Evolutionary conservation across 169 alveolate genomes (phyloP).

Genomic region (Plasmodium knowlesi): DNA sequence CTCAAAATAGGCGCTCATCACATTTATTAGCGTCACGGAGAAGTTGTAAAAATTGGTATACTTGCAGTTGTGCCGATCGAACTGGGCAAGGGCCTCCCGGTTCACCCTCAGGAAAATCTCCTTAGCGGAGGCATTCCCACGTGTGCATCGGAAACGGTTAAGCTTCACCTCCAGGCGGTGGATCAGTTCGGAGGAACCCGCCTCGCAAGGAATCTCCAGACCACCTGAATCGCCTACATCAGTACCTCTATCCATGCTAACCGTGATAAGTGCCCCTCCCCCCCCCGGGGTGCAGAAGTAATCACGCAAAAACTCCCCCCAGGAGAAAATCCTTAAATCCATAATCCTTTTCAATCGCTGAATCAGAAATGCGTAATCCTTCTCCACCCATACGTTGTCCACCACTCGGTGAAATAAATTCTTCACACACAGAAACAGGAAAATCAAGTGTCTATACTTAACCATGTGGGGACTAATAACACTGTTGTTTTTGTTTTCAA

Average conservation of each 20-base stretch:
- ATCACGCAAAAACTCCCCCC: constrained; percentile 2
- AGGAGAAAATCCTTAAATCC: constrained; percentile 11
- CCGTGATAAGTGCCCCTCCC: neutral
- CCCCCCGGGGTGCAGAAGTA: constrained; percentile 1
- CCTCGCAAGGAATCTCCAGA: neutral
- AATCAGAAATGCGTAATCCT: constrained; percentile 40
- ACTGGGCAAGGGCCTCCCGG: constrained; percentile 6
- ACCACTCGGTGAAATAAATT: constrained; percentile 28
- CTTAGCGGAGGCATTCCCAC: neutral
- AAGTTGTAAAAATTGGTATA: constrained; percentile 9
- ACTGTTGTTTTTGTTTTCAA: constrained; percentile 59
- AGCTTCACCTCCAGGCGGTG: neutral
- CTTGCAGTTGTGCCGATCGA: constrained; percentile 15
- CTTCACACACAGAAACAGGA: constrained; percentile 19
- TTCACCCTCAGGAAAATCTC: constrained; percentile 10
- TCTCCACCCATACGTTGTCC: constrained; percentile 35
- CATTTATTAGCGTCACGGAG: constrained; percentile 20
- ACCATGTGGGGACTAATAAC: constrained; percentile 45
- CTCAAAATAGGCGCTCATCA: constrained; percentile 13
- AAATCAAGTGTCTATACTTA: constrained; percentile 33
- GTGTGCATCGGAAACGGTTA: neutral
- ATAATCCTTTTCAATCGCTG: neutral
- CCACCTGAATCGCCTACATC: neutral
- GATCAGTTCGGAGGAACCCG: neutral
- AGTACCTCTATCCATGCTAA: neutral